Base-by-base conservation (phyloP, 163 green algal species). In the Chlorella variabilis region DNA sequence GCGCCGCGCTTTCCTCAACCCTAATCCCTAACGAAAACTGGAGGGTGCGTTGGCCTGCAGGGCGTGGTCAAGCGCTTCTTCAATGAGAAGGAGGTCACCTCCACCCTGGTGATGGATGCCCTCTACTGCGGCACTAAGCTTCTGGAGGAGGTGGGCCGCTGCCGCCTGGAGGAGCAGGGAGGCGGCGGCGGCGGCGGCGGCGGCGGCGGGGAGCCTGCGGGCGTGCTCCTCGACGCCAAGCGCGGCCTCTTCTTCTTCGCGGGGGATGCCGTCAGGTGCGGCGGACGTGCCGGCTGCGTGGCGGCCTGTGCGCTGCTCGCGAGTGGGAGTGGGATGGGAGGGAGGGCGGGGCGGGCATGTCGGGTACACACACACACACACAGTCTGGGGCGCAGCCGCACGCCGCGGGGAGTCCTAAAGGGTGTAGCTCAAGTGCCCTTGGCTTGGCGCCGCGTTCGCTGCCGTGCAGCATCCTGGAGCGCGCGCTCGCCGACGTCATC, bases 11-110 rank as follows among this genome's bases (percentile, higher is more conserved):
- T n/a, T n/a, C n/a, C n/a, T n/a, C n/a, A n/a, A n/a, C n/a, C n/a
- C n/a, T n/a, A n/a, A n/a, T n/a, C n/a, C n/a, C n/a, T n/a, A n/a
- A n/a, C n/a, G n/a, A n/a, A n/a, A n/a, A n/a, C n/a, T n/a, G n/a
- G n/a, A n/a, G n/a, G n/a, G n/a, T n/a, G n/a, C n/a, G n/a, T n/a
- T n/a, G n/a, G n/a, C n/a, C 25, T 80, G 48, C 85, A 95, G 90
- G 94, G 90, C 23, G 70, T 98, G 29, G 95, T 98, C 34, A 98
- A 98, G 90, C 91, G 94, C 58, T 98, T 99, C 84, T 99, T 99
- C 90, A 98, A 98, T 83, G 96, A 99, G 87, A 98, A 98, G 86
- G 96, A 99, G 90, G 96, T 99, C 34, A 99, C 96, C 65, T 97
- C 91, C 58, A 99, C 96, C 4, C 91, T 99, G 25, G 94, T 99